Percentiles rank a stretch among this genome's conserved stretches.
phyloP scores from a whole-genome alignment of 164 flowering plant species.

The Magnolia kwangsiensis region DNA sequence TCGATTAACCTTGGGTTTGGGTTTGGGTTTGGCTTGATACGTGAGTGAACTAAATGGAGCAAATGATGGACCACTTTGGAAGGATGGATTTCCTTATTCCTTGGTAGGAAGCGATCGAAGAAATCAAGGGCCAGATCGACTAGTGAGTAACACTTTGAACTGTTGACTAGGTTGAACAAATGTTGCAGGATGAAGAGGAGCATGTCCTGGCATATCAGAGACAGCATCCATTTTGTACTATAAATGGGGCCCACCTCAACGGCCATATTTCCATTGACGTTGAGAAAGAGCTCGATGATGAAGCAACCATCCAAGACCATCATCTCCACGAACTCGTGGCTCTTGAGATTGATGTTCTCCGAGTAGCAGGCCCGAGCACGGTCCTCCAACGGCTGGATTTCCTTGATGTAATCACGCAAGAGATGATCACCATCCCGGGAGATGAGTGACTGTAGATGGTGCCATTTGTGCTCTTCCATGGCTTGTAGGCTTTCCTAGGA shows the following conservation, averaged over 20 bases:
- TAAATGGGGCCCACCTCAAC: not conserved
- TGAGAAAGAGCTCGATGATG: conserved; percentile 3
- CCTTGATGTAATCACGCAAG: not conserved
- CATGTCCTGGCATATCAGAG: not conserved
- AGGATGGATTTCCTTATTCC: no score
- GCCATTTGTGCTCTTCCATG: conserved; percentile 10
- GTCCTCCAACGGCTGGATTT: not conserved
- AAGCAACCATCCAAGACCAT: conserved; percentile 11
- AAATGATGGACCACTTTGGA: not conserved
- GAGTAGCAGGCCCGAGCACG: conserved; percentile 43
- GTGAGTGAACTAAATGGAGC: not conserved
- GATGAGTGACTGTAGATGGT: not conserved
- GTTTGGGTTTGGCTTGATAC: not conserved
- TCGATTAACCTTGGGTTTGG: not conserved
- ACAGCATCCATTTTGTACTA: not conserved
- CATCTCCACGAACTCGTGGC: conserved; percentile 25
- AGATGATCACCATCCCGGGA: not conserved
- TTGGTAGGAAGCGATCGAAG: not conserved
- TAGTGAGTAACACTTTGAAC: not conserved
- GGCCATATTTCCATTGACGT: not conserved
- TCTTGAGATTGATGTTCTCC: conserved; percentile 27
- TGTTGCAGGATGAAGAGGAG: not conserved
- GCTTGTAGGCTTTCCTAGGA: no score
- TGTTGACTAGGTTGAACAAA: not conserved
- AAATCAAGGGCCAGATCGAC: not conserved